Conservation (phyloP, 1,284 basidiomycete species). For the Sphagnurus paluster region DNA sequence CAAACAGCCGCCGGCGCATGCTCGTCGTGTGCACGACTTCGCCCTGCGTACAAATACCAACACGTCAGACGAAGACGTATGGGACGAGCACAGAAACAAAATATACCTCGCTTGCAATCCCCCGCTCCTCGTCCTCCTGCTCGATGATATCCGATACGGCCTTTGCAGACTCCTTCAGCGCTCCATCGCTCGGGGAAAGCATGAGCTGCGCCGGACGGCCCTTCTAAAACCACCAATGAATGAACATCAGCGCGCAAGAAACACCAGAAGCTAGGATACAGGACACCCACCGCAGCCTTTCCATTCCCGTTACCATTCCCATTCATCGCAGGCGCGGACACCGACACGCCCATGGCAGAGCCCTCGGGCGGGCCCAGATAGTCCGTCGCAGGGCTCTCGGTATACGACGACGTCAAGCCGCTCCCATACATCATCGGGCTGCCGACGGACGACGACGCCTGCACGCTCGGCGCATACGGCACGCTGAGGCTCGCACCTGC, state of each 20-base stretch:
- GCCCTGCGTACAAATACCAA: conserved; percentile 49
- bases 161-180: conserved; percentile 43
- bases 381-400: conserved; percentile 6
- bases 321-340: conserved; percentile 15
- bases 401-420: conserved; percentile 11
- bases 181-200: conserved; percentile 62
- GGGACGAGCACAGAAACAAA: conserved; percentile 1
- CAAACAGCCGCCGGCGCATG: conserved; percentile 56
- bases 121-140: conserved; percentile 55
- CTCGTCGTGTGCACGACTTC: conserved; percentile 40
- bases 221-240: conserved; percentile 20
- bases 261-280: no score
- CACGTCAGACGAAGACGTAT: conserved; percentile 2
- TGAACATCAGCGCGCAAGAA: neutral
- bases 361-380: conserved; percentile 17
- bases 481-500: conserved; percentile 17
- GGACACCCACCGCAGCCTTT: conserved; percentile 20
- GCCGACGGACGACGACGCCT: conserved; percentile 31
- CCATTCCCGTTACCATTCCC: no score
- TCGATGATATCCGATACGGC: conserved; percentile 32
- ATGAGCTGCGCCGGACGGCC: conserved; percentile 41
- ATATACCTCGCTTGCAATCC: conserved; percentile 64
- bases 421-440: conserved; percentile 28
- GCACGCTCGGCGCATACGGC: conserved; percentile 34
- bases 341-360: conserved; percentile 5